A percentile compares a stretch with the other conserved stretches of the same genome.
These are phyloP conservation scores for Cladophialophora immunda DNA, from an alignment of 2,329 filamentous ascomycete species.

Conservation along the genomic window DNA sequence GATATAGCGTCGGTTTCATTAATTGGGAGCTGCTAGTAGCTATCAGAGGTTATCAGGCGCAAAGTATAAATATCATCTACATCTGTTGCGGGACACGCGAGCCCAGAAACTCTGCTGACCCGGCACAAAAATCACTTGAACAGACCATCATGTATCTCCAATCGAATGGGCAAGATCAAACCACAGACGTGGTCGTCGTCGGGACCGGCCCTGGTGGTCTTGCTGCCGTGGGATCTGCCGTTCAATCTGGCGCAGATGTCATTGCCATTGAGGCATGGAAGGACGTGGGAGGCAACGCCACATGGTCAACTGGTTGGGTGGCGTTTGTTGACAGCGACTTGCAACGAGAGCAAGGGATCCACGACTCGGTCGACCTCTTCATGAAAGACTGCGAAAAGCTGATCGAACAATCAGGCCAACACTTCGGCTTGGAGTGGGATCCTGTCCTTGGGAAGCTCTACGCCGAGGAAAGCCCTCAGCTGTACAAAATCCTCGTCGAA, in stretches of 20 bases:
- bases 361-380: constrained; percentile 18
- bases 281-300: constrained; percentile 18
- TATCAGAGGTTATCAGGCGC: too few species aligned
- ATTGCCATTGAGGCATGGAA: constrained; percentile 18
- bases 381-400: constrained; percentile 24
- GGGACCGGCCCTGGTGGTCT: constrained; percentile 21
- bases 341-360: constrained; percentile 15
- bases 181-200: constrained; percentile 18
- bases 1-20: too few species aligned
- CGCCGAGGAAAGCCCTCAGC: constrained; percentile 8
- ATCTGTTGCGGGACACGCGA: too few species aligned
- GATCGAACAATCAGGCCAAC: constrained; percentile 10
- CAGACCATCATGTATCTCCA: constrained; percentile 13
- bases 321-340: constrained; percentile 12
- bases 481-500: constrained; percentile 13
- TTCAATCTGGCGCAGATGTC: constrained; percentile 12
- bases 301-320: constrained; percentile 22
- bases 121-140: too few species aligned
- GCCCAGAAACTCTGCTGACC: too few species aligned
- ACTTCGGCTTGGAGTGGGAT: constrained; percentile 19
- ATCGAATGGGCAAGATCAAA: constrained; percentile 23
- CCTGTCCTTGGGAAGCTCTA: constrained; percentile 14
- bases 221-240: constrained; percentile 16
- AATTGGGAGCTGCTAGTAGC: too few species aligned
- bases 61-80: too few species aligned